Base-by-base conservation (phyloP, 805 yeast species). In the Yarrowia keelungensis region DNA sequence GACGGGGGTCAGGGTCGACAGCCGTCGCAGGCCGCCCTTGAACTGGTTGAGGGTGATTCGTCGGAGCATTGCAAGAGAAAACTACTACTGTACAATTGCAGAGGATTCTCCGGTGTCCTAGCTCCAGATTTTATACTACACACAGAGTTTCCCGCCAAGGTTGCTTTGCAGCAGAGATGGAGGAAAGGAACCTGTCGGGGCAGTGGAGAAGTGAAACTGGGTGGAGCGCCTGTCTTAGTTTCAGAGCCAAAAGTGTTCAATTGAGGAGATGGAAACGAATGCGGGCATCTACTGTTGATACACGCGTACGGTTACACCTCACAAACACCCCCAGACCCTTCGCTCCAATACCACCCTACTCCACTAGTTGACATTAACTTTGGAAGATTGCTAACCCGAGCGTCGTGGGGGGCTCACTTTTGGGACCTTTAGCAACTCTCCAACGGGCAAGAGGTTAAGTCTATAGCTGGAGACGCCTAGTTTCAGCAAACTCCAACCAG, bases 21-120 rank as follows among this genome's bases (percentile, higher is more conserved):
- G 62, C 36, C 62, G 62, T 56, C 62, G 62, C 22, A 56, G 62
- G 22, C 59, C 59, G 59, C 62, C 47, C 62, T 53, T 53, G 45
- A 56, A 26, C 62, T 56, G 62, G 62, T 56, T 56, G 62, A 42
- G 36, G 35, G 62, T 41, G 62, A 56, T 56, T 56, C 62, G 62
- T 56, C 62, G 62, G 15, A 56, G 62, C 62, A 56, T 56, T 41
- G 59, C 15, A 26, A 45, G 22, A 16, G 26, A 19, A 35, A n/a
- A 38, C 14, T 16, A 38, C 14, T 16, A 16, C 19, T 53, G 59
- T 14, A 26, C 32, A 26, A 26, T n/a, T 15, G 10, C 39, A 15
- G 43, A 14, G 46, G 19, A 26, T 26, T 26, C 7, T 26, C 32
- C 32, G 32, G 32, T 26, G 32, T 26, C 62, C 62, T 41, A 15